Evolutionary conservation across 176 grass and related monocot genomes (phyloP).

Genomic region (bread wheat (Triticum aestivum)): DNA sequence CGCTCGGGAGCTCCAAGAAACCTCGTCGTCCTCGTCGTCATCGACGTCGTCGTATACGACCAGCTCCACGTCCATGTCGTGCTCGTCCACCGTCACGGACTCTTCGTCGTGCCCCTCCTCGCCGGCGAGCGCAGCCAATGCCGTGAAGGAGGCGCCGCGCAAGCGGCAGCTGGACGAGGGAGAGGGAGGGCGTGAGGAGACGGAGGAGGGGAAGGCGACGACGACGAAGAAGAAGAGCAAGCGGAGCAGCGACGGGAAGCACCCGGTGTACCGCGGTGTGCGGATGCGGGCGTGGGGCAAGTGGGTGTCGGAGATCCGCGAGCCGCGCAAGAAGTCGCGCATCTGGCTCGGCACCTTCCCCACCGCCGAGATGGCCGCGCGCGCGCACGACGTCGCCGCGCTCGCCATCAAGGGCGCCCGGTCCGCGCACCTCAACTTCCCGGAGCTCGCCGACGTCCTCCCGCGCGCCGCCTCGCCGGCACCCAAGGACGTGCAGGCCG

Average conservation of each 20-base stretch:
- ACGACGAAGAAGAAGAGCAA: constrained; percentile 34
- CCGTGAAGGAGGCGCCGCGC: constrained; percentile 3
- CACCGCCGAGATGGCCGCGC: constrained; percentile 87
- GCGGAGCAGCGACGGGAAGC: constrained; percentile 81
- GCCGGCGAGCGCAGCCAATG: constrained; percentile 38
- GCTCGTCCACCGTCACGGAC: constrained; percentile 55
- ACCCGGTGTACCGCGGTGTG: constrained; percentile 82
- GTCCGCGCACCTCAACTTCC: constrained; percentile 87
- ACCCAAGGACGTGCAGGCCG: constrained; percentile 91
- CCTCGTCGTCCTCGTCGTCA: constrained; percentile 37
- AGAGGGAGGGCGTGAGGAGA: not conserved
- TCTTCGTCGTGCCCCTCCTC: constrained; percentile 36
- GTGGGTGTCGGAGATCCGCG: constrained; percentile 99
- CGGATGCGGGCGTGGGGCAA: constrained; percentile 98
- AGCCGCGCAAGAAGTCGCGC: constrained; percentile 93
- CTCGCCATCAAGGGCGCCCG: constrained; percentile 79
- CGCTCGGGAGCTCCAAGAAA: constrained; percentile 42
- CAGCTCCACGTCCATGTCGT: constrained; percentile 36
- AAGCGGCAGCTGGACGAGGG: constrained; percentile 15
- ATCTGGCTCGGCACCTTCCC: constrained; percentile 98
- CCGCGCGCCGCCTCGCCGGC: constrained; percentile 64
- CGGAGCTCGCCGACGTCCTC: constrained; percentile 60
- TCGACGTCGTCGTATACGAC: constrained; percentile 37
- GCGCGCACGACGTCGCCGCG: constrained; percentile 91
- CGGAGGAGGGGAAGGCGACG: not conserved